phyloP scores from a whole-genome alignment of 495 filamentous ascomycete species.

The Penicillium lividum region DNA sequence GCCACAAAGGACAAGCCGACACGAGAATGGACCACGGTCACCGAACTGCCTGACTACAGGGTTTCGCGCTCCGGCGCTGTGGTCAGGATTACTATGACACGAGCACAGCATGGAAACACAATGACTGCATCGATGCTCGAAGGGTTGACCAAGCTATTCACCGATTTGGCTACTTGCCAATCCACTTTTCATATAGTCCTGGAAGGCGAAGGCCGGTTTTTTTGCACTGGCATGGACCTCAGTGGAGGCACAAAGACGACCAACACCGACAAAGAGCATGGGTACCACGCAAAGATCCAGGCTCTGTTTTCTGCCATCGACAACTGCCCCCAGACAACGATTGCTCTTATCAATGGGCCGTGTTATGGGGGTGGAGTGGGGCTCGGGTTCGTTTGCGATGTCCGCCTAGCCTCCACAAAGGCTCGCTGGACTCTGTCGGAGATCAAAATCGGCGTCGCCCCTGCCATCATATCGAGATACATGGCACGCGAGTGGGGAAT shows the following conservation, averaged over 20 bases:
- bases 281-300: background rate
- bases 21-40: too few relatives aligned
- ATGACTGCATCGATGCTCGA: background rate
- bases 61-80: too few relatives aligned
- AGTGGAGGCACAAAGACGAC: background rate
- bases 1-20: too few relatives aligned
- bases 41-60: too few relatives aligned
- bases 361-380: background rate
- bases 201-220: background rate
- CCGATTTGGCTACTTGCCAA: background rate
- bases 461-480: background rate
- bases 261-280: background rate
- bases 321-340: background rate
- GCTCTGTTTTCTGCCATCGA: background rate
- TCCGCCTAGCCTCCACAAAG: background rate
- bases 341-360: background rate
- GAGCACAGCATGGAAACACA: background rate
- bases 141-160: background rate
- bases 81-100: too few relatives aligned
- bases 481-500: background rate
- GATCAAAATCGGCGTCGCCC: background rate
- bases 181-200: background rate
- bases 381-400: background rate
- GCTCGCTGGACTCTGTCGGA: background rate
- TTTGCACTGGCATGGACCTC: background rate